Evolutionary conservation across 768 basidiomycete genomes (phyloP).

Genomic region (Xanthoconium stramineum): DNA sequence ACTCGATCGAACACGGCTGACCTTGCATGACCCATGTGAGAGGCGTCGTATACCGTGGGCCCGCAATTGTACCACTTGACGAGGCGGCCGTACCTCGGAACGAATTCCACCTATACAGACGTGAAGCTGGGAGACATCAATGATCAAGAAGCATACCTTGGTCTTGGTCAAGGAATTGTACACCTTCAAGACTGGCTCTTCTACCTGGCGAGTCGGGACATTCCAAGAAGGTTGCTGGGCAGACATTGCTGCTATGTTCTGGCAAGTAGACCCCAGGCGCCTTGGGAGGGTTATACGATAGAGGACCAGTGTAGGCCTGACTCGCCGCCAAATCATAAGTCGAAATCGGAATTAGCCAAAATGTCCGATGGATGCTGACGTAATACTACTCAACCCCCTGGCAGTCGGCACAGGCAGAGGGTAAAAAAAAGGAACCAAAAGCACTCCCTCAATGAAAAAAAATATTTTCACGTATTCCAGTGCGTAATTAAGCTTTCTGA

Average conservation of each 20-base stretch:
- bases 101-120: conserved; percentile 65
- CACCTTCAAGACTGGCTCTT: conserved; percentile 59
- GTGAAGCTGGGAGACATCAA: conserved; percentile 9
- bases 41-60: conserved; percentile 96
- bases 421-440: neutral
- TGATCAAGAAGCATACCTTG: conserved; percentile 58
- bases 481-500: conserved; percentile 1
- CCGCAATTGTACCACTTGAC: conserved; percentile 99
- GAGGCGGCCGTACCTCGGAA: conserved; percentile 61
- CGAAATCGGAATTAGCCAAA: conserved; percentile 5
- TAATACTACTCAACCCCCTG: conserved; percentile 13
- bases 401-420: neutral
- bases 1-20: conserved; percentile 28
- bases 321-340: conserved; percentile 26
- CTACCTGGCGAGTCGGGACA: conserved; percentile 34
- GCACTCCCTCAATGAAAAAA: neutral
- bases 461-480: neutral
- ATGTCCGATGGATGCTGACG: conserved; percentile 13
- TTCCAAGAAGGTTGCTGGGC: conserved; percentile 56
- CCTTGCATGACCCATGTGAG: conserved; percentile 99
- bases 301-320: conserved; percentile 5
- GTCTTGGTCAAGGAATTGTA: conserved; percentile 91
- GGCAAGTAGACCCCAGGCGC: conserved; percentile 2
- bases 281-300: conserved; percentile 7
- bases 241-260: conserved; percentile 41